phyloP scores from a whole-genome alignment of 257 asterid genomes.

The Nicotiana tomentosiformis region DNA sequence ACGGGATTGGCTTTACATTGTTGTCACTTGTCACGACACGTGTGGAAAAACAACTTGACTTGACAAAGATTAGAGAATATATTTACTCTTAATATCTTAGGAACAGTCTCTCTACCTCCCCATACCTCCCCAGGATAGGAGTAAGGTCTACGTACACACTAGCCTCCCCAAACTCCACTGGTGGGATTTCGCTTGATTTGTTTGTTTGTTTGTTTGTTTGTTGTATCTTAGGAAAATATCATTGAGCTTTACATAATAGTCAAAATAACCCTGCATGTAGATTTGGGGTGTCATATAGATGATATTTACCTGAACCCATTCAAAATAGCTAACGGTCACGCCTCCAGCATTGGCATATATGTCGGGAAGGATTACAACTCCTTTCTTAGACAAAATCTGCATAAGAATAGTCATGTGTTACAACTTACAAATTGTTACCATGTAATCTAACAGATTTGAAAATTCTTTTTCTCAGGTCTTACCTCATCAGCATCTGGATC shows the following conservation, averaged over 20 bases:
- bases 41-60: background rate
- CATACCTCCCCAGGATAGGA: too few species aligned
- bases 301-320: conserved; percentile 88
- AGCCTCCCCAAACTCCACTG: too few species aligned
- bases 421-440: background rate
- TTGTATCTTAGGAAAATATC: background rate
- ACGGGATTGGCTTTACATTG: background rate
- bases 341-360: conserved; percentile 95
- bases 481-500: conserved; percentile 99
- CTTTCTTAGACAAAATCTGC: conserved; percentile 80
- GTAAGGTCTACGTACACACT: too few species aligned
- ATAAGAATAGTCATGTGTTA: background rate
- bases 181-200: too few species aligned
- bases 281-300: background rate
- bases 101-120: too few species aligned
- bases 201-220: too few species aligned
- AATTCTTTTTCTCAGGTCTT: background rate
- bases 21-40: background rate
- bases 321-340: conserved; percentile 92
- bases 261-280: background rate
- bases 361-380: conserved; percentile 74
- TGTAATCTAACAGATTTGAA: background rate
- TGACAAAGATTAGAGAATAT: background rate
- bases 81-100: background rate
- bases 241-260: background rate